Percentiles rank a stretch among this genome's conserved stretches.
Conservation (phyloP, 1,284 basidiomycete genomes). For the Phylloboletellus chloephorus region DNA sequence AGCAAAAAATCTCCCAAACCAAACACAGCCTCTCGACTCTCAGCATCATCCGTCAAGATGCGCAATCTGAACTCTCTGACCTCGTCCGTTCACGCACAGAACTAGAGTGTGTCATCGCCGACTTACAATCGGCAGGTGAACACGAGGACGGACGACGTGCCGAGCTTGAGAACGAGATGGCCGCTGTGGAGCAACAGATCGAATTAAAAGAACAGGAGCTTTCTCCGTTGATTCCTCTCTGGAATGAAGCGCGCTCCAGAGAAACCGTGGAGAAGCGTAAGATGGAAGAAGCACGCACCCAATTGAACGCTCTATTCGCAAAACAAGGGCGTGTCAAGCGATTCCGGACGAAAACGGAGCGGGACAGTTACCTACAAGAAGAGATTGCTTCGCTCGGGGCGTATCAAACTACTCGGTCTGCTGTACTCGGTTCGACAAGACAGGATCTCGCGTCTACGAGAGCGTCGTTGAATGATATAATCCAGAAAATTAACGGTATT, state of each 20-base stretch:
- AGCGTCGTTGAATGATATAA: constrained; percentile 50
- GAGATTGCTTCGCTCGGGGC: constrained; percentile 70
- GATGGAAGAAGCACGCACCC: constrained; percentile 69
- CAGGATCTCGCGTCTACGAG: constrained; percentile 44
- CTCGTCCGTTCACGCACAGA: constrained; percentile 75
- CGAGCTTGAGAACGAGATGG: constrained; percentile 65
- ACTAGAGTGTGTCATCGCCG: constrained; percentile 77
- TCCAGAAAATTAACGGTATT: constrained; percentile 55
- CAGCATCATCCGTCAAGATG: constrained; percentile 62
- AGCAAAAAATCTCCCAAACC: constrained; percentile 66
- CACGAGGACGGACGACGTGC: constrained; percentile 60
- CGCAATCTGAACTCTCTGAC: constrained; percentile 74
- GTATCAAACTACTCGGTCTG: constrained; percentile 48
- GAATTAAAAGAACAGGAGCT: constrained; percentile 59
- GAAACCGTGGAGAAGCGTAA: constrained; percentile 66
- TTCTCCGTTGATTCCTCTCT: constrained; percentile 59
- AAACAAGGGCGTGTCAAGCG: constrained; percentile 85
- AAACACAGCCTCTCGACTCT: constrained; percentile 71
- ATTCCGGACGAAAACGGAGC: constrained; percentile 78
- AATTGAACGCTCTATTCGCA: constrained; percentile 70
- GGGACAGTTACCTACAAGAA: constrained; percentile 70
- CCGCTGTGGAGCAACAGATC: constrained; percentile 56
- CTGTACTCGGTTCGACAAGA: constrained; percentile 45
- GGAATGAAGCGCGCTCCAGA: constrained; percentile 49
- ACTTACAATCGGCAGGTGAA: constrained; percentile 63